Conservation (phyloP, 495 filamentous ascomycete species). For the Podospora bellae-mahoneyi region DNA sequence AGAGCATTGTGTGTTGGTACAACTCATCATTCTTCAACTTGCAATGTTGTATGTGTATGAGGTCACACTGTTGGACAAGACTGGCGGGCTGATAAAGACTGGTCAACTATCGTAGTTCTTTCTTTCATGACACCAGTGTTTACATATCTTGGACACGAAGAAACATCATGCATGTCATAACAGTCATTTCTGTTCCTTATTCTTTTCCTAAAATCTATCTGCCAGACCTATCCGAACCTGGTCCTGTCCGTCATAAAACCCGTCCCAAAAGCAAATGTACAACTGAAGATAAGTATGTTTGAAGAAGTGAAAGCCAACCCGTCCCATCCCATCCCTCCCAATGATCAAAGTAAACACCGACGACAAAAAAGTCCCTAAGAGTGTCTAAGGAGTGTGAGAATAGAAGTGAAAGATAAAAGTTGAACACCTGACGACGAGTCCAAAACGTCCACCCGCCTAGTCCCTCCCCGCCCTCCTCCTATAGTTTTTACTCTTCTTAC, state of each 20-base stretch:
- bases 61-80: too few relatives aligned
- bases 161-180: background rate
- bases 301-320: background rate
- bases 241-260: background rate
- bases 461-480: background rate
- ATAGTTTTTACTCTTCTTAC: background rate
- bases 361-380: constrained; percentile 4
- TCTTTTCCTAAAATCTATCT: background rate
- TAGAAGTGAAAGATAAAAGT: background rate
- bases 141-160: background rate
- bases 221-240: background rate
- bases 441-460: background rate
- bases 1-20: too few relatives aligned
- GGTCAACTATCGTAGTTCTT: too few relatives aligned
- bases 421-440: background rate
- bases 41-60: too few relatives aligned
- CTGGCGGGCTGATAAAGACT: too few relatives aligned
- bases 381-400: constrained; percentile 11
- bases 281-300: background rate
- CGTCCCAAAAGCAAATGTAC: background rate
- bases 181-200: background rate
- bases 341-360: background rate
- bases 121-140: too few relatives aligned
- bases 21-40: too few relatives aligned
- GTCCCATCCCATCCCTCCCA: background rate